phyloP scores from a whole-genome alignment of 2,329 filamentous ascomycete species.

The Helotiales sp. region DNA sequence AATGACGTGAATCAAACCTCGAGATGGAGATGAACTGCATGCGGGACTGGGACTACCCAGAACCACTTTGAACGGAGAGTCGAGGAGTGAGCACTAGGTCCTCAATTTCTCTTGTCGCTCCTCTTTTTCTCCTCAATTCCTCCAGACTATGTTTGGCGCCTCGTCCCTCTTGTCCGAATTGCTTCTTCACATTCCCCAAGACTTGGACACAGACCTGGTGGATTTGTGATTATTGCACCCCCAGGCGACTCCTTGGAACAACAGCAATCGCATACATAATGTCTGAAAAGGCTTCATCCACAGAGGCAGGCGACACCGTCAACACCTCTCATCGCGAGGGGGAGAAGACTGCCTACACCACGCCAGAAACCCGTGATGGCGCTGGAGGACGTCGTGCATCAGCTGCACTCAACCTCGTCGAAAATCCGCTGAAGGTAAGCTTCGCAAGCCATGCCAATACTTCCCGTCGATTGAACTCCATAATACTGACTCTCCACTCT shows the following conservation, averaged over 20 bases:
- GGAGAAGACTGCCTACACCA: background rate
- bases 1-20: slow-evolving; percentile 5
- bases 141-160: background rate
- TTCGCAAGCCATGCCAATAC: background rate
- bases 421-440: slow-evolving; percentile 15
- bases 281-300: slow-evolving; percentile 7
- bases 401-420: slow-evolving; percentile 16
- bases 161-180: background rate
- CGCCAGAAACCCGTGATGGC: background rate
- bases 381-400: background rate
- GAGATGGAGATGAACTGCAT: slow-evolving; percentile 1
- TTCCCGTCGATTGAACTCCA: background rate
- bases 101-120: slow-evolving; percentile 5
- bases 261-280: background rate
- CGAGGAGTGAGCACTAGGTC: background rate
- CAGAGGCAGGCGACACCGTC: background rate
- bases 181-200: background rate
- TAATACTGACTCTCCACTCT: background rate
- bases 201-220: background rate
- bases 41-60: background rate
- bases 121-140: background rate
- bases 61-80: background rate
- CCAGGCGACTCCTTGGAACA: background rate
- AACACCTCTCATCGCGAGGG: slow-evolving; percentile 7
- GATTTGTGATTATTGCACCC: background rate